Evolutionary conservation across 345 rosid species (phyloP).

Genomic region (Toxicodendron radicans): DNA sequence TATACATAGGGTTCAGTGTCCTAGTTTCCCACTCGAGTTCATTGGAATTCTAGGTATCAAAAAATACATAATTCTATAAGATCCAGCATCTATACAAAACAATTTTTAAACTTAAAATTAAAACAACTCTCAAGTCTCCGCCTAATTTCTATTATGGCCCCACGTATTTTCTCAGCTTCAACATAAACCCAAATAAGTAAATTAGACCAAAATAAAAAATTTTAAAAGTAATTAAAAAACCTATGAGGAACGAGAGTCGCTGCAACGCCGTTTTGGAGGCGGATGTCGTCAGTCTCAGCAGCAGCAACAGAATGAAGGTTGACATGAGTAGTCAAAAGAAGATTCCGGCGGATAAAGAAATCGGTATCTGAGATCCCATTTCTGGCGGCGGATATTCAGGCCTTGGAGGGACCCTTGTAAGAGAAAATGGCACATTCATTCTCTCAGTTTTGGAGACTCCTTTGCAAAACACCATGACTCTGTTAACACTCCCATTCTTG

Average conservation of each 20-base stretch:
- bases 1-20: too few species aligned
- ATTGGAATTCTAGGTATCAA: not conserved
- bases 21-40: too few species aligned
- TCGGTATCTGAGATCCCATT: slow-evolving; percentile 58
- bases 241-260: slow-evolving; percentile 84
- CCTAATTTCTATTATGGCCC: not conserved
- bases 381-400: slow-evolving; percentile 46
- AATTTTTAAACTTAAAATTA: not conserved
- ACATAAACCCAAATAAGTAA: not conserved
- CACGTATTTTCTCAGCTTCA: not conserved
- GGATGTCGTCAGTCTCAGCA: slow-evolving; percentile 78
- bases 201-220: not conserved
- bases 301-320: slow-evolving; percentile 80
- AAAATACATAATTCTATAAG: not conserved
- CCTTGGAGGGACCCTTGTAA: slow-evolving; percentile 59
- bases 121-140: not conserved
- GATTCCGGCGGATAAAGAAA: slow-evolving; percentile 84
- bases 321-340: slow-evolving; percentile 76
- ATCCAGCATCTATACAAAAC: not conserved
- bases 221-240: slow-evolving; percentile 23
- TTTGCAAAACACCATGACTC: slow-evolving; percentile 95
- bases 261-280: slow-evolving; percentile 64
- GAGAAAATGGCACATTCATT: slow-evolving; percentile 77
- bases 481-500: slow-evolving; percentile 59
- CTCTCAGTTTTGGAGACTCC: slow-evolving; percentile 84